Base-by-base conservation (phyloP, 2,329 filamentous ascomycete species). In the Cladophialophora psammophila region DNA sequence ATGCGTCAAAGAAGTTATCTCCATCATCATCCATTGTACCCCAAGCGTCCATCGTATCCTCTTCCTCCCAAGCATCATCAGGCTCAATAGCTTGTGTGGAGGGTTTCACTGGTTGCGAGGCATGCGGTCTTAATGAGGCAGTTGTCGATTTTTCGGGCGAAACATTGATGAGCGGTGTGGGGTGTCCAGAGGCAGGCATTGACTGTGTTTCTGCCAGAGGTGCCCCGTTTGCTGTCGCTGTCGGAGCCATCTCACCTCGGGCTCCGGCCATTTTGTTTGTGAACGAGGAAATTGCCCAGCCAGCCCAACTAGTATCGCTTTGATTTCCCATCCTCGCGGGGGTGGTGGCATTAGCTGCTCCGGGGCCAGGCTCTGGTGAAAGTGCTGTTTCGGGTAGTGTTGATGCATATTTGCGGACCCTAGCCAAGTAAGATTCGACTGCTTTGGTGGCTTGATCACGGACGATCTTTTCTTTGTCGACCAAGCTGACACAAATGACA, bases 261-360 rank as follows among this genome's bases (percentile, higher is more conserved):
- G 93, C 93, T 0, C 91, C 81, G 1, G 92, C 90, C 12, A 98
- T 78, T 75, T 97, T 97, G 79, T 98, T 98, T 1, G 95, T 98
- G 76, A 99, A 99, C 1, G 93, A 97, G 0, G 95, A 98, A 63
- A 99, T 97, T 1, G 95, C 95, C 95, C 95, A 99, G 12, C 95
- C 95, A 1, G 95, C 88, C 95, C 95, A 98, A 2, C 89, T 88
- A 26, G 85, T 83, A 45, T 85, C 87, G 67, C 93, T 91, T 1
- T 93, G 90, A 1, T 91, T 95, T 69, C 90, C 89, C 84, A 96
- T 95, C 38, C 92, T 87, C 20, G 79, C 76, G 48, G 80, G 78
- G 13, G 76, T 77, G 35, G 79, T 77, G 31, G 72, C 69, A 68
- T 69, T 70, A 67, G 80, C 81, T 4, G 82, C 81, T 31, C 83